These are phyloP conservation scores for Geotrichum restrictum DNA, from an alignment of 1,139 yeast species.

Conservation along the genomic window DNA sequence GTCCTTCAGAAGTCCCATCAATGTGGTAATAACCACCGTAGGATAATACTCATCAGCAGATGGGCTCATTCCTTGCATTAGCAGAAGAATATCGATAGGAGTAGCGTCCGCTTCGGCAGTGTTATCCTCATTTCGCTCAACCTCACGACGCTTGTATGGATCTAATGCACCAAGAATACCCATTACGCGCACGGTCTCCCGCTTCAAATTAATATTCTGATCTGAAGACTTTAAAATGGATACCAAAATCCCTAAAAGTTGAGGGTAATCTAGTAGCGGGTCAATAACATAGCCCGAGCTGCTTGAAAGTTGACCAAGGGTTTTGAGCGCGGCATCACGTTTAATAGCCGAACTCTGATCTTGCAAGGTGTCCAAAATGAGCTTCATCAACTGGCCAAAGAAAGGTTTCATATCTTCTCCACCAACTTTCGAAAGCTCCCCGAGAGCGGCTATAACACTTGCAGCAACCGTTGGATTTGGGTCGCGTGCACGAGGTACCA, in stretches of 20 bases:
- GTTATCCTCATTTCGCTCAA: slow-evolving; percentile 63
- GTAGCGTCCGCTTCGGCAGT: slow-evolving; percentile 81
- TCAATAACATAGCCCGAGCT: slow-evolving; percentile 94
- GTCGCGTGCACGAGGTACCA: slow-evolving; percentile 74
- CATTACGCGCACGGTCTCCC: slow-evolving; percentile 81
- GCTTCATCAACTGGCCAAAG: slow-evolving; percentile 75
- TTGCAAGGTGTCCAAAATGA: slow-evolving; percentile 79
- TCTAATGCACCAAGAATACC: slow-evolving; percentile 96
- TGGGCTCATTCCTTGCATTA: slow-evolving; percentile 94
- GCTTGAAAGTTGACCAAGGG: slow-evolving; percentile 83
- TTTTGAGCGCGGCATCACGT: slow-evolving; percentile 82
- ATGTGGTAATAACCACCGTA: slow-evolving; percentile 82
- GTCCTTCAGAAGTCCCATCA: slow-evolving; percentile 80
- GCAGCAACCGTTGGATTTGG: slow-evolving; percentile 72
- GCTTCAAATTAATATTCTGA: slow-evolving; percentile 63
- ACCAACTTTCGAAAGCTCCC: slow-evolving; percentile 82
- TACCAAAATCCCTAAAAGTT: slow-evolving; percentile 73
- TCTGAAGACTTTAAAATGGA: slow-evolving; percentile 73
- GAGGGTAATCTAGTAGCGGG: slow-evolving; percentile 89
- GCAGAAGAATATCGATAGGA: slow-evolving; percentile 79
- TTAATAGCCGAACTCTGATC: slow-evolving; percentile 85
- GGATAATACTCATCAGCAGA: slow-evolving; percentile 92
- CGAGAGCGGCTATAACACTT: slow-evolving; percentile 81
- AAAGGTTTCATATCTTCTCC: slow-evolving; percentile 79
- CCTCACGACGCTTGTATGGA: slow-evolving; percentile 91